Evolutionary conservation across 768 basidiomycete species (phyloP).

Genomic region (Baorangia bicolor): DNA sequence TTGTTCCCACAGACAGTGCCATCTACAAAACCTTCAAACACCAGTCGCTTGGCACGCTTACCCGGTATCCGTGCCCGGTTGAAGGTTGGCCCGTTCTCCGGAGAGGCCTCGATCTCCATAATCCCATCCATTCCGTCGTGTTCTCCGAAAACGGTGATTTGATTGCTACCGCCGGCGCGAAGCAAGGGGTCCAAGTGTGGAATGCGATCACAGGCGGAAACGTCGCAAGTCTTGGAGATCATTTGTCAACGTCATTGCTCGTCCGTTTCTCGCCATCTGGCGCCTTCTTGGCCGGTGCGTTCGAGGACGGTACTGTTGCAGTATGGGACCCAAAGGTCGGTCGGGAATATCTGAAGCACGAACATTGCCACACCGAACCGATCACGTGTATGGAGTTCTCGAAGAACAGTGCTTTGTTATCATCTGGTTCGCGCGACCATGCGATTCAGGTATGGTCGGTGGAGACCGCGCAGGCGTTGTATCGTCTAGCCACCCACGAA

Average conservation of each 20-base stretch:
- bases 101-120: neutral
- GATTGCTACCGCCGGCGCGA: constrained; percentile 16
- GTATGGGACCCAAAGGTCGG: constrained; percentile 24
- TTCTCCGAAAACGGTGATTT: constrained; percentile 11
- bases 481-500: constrained; percentile 15
- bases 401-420: constrained; percentile 8
- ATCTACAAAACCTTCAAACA: constrained; percentile 10
- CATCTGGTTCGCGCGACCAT: constrained; percentile 19
- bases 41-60: constrained; percentile 1
- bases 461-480: constrained; percentile 9
- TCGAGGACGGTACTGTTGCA: constrained; percentile 11
- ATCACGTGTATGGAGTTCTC: constrained; percentile 25
- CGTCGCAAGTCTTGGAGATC: constrained; percentile 18
- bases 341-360: constrained; percentile 16
- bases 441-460: constrained; percentile 26
- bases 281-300: constrained; percentile 18
- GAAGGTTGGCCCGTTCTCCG: neutral
- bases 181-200: constrained; percentile 26
- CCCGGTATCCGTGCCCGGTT: neutral
- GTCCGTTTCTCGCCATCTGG: constrained; percentile 24
- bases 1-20: neutral
- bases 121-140: constrained; percentile 13
- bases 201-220: constrained; percentile 19
- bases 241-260: constrained; percentile 3
- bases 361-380: constrained; percentile 5